Evolutionary conservation across 371 early-diverging fungal genomes (phyloP).

Genomic region (Mortierella polycephala): DNA sequence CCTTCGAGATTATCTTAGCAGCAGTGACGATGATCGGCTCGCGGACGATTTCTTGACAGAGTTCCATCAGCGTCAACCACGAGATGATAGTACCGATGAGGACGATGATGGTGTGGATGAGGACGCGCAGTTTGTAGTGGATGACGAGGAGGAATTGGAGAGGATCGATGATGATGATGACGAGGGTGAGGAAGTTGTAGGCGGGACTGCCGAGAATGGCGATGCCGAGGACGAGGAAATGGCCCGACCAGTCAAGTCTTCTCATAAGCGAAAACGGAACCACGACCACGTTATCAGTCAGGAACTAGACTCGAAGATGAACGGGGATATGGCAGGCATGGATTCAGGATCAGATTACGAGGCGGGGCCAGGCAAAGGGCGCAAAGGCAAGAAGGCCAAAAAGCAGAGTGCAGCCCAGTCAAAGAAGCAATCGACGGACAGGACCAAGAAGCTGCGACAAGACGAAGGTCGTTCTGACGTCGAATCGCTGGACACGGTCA

Average conservation of each 20-base stretch:
- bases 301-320: slow-evolving; percentile 35
- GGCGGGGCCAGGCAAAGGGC: slow-evolving; percentile 10
- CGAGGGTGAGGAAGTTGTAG: slow-evolving; percentile 10
- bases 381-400: slow-evolving; percentile 37
- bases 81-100: slow-evolving; percentile 49
- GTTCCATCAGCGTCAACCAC: slow-evolving; percentile 57
- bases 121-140: slow-evolving; percentile 44
- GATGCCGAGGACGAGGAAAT: slow-evolving; percentile 28
- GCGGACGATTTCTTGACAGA: slow-evolving; percentile 62
- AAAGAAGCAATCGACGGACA: slow-evolving; percentile 24
- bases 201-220: slow-evolving; percentile 11
- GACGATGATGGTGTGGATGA: slow-evolving; percentile 54
- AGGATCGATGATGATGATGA: slow-evolving; percentile 42
- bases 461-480: slow-evolving; percentile 27
- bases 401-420: slow-evolving; percentile 2
- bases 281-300: slow-evolving; percentile 10
- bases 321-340: not conserved
- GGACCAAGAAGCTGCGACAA: slow-evolving; percentile 15
- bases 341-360: slow-evolving; percentile 44
- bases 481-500: slow-evolving; percentile 13
- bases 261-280: slow-evolving; percentile 24
- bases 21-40: slow-evolving; percentile 45
- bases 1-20: slow-evolving; percentile 65
- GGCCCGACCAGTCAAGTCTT: slow-evolving; percentile 2
- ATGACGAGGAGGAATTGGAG: slow-evolving; percentile 54